These are phyloP conservation scores for Apiosordaria backusii DNA, from an alignment of 495 filamentous ascomycete genomes.

Conservation along the genomic window DNA sequence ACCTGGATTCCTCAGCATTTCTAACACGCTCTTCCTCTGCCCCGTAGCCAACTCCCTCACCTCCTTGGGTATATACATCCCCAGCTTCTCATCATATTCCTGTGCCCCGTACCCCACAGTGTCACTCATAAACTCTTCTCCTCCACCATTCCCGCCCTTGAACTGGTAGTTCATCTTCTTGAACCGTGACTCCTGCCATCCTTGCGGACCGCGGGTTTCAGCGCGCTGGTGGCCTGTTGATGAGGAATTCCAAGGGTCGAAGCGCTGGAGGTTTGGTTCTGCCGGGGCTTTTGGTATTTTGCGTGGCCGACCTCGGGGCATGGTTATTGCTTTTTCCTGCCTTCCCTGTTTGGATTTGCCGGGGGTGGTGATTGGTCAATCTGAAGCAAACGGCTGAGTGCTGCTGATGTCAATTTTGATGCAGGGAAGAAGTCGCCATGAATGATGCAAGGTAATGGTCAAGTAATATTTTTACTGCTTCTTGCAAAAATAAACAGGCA, in stretches of 20 bases:
- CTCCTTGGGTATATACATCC: conserved; percentile 42
- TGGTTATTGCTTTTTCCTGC: conserved; percentile 7
- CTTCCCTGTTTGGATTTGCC: not conserved
- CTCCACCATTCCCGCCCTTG: conserved; percentile 46
- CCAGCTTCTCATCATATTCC: conserved; percentile 45
- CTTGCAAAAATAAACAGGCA: too few relatives aligned
- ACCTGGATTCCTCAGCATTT: conserved; percentile 49
- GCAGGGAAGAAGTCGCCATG: too few relatives aligned
- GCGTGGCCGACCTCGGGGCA: conserved; percentile 8
- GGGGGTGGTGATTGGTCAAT: too few relatives aligned
- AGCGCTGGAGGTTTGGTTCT: conserved; percentile 48
- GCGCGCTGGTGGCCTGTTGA: conserved; percentile 78
- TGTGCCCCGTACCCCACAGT: conserved; percentile 54
- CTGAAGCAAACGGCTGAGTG: too few relatives aligned
- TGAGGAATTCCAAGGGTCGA: conserved; percentile 79
- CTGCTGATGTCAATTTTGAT: too few relatives aligned
- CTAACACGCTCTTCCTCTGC: conserved; percentile 37
- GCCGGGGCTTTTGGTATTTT: conserved; percentile 41
- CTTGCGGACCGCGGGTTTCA: conserved; percentile 57
- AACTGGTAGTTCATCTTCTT: conserved; percentile 69
- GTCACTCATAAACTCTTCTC: conserved; percentile 50
- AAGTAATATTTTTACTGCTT: too few relatives aligned
- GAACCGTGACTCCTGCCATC: conserved; percentile 68
- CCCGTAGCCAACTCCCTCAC: conserved; percentile 36
- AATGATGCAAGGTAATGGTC: too few relatives aligned